Base-by-base conservation (phyloP, 345 rosid genomes). In the Brassica carinata region DNA sequence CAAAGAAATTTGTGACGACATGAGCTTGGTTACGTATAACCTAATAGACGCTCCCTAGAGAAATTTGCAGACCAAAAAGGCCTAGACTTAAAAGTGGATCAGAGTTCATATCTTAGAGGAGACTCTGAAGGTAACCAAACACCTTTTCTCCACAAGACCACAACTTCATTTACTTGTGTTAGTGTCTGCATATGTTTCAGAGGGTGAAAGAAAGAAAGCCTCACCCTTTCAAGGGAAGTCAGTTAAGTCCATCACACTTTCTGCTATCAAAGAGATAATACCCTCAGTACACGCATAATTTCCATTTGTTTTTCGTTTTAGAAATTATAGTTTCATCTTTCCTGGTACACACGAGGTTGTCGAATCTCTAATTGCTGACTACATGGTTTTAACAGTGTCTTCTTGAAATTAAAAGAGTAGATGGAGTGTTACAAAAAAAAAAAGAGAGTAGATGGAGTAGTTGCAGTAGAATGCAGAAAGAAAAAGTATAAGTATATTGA, bases 1-100 rank as follows among this genome's bases (percentile, higher is more conserved):
- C 81, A 98, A 95, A 85, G 97, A 89, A 64, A 85, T 86, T 23
- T 88, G 89, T 84, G 97, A 93, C 14, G 90, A 86, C 61, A 82
- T 91, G 3, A 88, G 97, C 77, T 59, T 93, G 83, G 85, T 88
- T 82, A 91, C 91, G 17, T 87, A 90, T 85, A 82, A 90, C 77
- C 83, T 95, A 11, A 83, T 93, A 59, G 96, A 79, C 59, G 27
- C 61, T 68, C 88, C 36, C 73, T 91, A 69, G 88, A 87, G 80
- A 86, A 81, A 71, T 82, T 91, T 59, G 86, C 88, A 7, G 75
- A 80, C 66, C 81, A 53, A 67, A 86, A 85, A 79, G 85, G 85
- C 55, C 17, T 88, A 36, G 79, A 85, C 45, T 77, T 90, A 73
- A 83, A 85, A 19, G 17, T 4, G 43, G 80, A 64, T 1, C 79